Evolutionary conservation across 257 asterid genomes (phyloP).

Genomic region (Nicotiana otophora): DNA sequence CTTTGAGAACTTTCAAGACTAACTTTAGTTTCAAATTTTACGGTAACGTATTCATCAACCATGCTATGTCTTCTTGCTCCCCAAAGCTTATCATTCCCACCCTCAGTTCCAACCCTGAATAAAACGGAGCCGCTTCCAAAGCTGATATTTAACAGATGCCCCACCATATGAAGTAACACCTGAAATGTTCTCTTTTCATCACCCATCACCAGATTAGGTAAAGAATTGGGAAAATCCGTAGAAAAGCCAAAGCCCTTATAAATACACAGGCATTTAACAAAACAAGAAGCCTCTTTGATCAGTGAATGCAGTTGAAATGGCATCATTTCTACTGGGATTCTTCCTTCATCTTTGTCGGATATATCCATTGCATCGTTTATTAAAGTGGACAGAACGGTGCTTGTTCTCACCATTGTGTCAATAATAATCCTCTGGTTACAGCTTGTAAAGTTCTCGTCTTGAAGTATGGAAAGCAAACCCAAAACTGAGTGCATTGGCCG

Average conservation of each 20-base stretch:
- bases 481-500: slow-evolving; percentile 37
- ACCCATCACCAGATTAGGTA: slow-evolving; percentile 39
- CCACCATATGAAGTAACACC: slow-evolving; percentile 42
- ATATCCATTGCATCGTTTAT: slow-evolving; percentile 38
- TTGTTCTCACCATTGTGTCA: slow-evolving; percentile 26
- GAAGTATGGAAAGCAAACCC: slow-evolving; percentile 31
- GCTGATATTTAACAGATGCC: slow-evolving; percentile 30
- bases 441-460: slow-evolving; percentile 19
- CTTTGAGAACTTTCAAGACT: slow-evolving; percentile 24
- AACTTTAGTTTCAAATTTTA: slow-evolving; percentile 33
- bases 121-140: slow-evolving; percentile 23
- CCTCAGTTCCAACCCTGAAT: slow-evolving; percentile 29
- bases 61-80: slow-evolving; percentile 26
- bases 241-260: slow-evolving; percentile 29
- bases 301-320: slow-evolving; percentile 33
- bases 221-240: slow-evolving; percentile 22
- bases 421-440: slow-evolving; percentile 29
- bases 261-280: slow-evolving; percentile 31
- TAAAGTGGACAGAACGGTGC: slow-evolving; percentile 33
- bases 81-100: slow-evolving; percentile 18
- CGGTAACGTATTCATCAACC: slow-evolving; percentile 22
- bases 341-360: slow-evolving; percentile 38
- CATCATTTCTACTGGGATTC: slow-evolving; percentile 26
- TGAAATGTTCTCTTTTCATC: slow-evolving; percentile 44
- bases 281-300: slow-evolving; percentile 37